Conservation (phyloP, 352 stramenopile genomes). For the Albugo laibachii region DNA sequence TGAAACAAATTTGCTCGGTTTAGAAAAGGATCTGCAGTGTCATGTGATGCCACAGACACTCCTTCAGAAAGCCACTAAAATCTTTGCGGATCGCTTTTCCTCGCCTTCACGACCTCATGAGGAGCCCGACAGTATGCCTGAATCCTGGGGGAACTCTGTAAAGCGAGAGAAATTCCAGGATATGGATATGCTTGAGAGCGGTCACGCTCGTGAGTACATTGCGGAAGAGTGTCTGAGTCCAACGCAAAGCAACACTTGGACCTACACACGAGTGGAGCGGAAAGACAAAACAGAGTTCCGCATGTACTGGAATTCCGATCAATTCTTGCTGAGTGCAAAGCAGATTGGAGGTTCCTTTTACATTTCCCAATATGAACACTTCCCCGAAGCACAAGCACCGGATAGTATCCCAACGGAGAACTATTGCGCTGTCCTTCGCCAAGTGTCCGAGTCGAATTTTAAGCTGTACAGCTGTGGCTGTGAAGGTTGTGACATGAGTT, state of each 20-base stretch:
- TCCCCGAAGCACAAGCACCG: constrained; percentile 34
- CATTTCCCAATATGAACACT: constrained; percentile 81
- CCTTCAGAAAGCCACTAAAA: too few species aligned
- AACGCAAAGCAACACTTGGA: constrained; percentile 57
- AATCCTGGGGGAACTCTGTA: constrained; percentile 36
- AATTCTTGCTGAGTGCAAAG: constrained; percentile 69
- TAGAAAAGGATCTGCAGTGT: too few species aligned
- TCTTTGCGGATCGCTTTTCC: too few species aligned
- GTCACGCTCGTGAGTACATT: constrained; percentile 64
- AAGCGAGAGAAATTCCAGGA: constrained; percentile 52
- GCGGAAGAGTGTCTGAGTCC: constrained; percentile 63
- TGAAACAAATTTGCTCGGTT: too few species aligned
- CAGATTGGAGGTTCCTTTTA: constrained; percentile 70
- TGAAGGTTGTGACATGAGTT: constrained; percentile 71
- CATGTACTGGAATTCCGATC: constrained; percentile 76
- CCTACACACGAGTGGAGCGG: constrained; percentile 56
- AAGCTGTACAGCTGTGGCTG: constrained; percentile 76
- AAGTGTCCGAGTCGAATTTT: constrained; percentile 58
- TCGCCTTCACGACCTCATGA: too few species aligned
- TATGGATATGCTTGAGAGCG: constrained; percentile 74
- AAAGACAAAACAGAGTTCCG: constrained; percentile 76
- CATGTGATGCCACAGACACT: too few species aligned
- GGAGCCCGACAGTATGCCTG: neutral
- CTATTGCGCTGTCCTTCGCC: constrained; percentile 64
- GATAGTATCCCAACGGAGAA: constrained; percentile 20